Evolutionary conservation across 306 rosid genomes (phyloP).

Genomic region (Vachellia collinsii): DNA sequence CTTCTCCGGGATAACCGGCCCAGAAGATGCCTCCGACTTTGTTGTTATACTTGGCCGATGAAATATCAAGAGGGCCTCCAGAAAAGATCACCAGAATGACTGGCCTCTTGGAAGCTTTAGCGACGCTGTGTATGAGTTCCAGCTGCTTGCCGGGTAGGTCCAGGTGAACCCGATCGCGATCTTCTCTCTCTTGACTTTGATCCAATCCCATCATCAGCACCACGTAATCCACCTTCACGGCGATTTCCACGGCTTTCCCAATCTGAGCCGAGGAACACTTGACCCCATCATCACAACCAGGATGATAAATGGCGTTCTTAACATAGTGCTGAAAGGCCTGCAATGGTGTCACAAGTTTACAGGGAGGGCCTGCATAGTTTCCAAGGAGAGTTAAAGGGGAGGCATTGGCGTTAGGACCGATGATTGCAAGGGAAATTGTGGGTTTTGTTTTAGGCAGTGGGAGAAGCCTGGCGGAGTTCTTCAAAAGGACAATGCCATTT

Average conservation of each 20-base stretch:
- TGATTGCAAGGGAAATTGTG: constrained; percentile 63
- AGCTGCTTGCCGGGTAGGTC: constrained; percentile 79
- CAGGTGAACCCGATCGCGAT: constrained; percentile 62
- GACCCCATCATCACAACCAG: constrained; percentile 66
- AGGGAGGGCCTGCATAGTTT: constrained; percentile 87
- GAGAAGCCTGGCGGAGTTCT: constrained; percentile 66
- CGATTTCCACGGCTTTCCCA: constrained; percentile 59
- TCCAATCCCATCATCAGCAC: constrained; percentile 90
- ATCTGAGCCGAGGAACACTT: constrained; percentile 59
- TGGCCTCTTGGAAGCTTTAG: constrained; percentile 69
- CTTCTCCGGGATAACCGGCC: constrained; percentile 97
- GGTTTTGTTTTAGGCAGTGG: constrained; percentile 66
- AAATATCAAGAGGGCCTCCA: constrained; percentile 91
- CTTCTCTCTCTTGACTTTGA: constrained; percentile 77
- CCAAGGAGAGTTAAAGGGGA: constrained; percentile 61
- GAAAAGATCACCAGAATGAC: constrained; percentile 73
- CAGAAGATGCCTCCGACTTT: constrained; percentile 85
- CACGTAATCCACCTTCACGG: constrained; percentile 64
- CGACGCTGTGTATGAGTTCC: constrained; percentile 64
- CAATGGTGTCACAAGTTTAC: constrained; percentile 61
- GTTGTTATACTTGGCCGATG: constrained; percentile 62
- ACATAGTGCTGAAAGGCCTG: constrained; percentile 62
- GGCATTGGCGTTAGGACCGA: constrained; percentile 84
- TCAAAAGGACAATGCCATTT: constrained; percentile 89
- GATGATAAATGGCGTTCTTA: constrained; percentile 51